phyloP scores from a whole-genome alignment of 139 green algal genomes.

The Coelastrella sp. region DNA sequence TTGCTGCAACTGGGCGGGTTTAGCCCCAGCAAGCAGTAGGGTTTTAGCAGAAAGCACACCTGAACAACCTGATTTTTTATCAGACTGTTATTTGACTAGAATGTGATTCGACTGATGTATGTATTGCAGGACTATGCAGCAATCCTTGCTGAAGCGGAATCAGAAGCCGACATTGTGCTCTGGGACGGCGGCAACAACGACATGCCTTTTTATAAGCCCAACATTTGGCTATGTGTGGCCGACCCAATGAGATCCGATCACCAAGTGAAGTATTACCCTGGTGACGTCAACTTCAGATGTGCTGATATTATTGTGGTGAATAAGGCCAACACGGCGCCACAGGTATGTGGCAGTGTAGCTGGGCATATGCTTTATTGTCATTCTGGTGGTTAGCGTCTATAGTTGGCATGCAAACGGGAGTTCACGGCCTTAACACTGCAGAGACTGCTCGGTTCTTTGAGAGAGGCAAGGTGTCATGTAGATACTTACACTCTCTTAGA shows the following conservation, averaged over 20 bases:
- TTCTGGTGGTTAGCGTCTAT: no score
- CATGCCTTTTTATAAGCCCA: slow-evolving; percentile 58
- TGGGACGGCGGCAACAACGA: slow-evolving; percentile 72
- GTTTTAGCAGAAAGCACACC: no score
- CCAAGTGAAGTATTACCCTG: slow-evolving; percentile 56
- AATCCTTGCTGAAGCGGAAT: slow-evolving; percentile 60
- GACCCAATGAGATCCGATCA: slow-evolving; percentile 58
- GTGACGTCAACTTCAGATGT: slow-evolving; percentile 63
- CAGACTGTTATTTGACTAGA: no score
- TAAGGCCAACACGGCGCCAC: slow-evolving; percentile 68
- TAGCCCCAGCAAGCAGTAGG: no score
- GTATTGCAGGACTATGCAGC: slow-evolving; percentile 57
- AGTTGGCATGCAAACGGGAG: no score
- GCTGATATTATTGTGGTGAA: slow-evolving; percentile 62
- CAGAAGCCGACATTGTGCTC: slow-evolving; percentile 63
- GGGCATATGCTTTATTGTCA: not conserved
- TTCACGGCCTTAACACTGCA: no score
- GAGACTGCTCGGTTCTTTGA: no score
- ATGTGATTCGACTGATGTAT: no score
- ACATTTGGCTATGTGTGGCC: slow-evolving; percentile 46
- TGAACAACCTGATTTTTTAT: no score
- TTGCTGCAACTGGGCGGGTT: no score
- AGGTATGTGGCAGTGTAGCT: not conserved
- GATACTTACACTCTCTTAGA: no score
- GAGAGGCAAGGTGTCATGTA: no score